phyloP scores from a whole-genome alignment of 352 stramenopile species.

The Phytophthora fragariae region DNA sequence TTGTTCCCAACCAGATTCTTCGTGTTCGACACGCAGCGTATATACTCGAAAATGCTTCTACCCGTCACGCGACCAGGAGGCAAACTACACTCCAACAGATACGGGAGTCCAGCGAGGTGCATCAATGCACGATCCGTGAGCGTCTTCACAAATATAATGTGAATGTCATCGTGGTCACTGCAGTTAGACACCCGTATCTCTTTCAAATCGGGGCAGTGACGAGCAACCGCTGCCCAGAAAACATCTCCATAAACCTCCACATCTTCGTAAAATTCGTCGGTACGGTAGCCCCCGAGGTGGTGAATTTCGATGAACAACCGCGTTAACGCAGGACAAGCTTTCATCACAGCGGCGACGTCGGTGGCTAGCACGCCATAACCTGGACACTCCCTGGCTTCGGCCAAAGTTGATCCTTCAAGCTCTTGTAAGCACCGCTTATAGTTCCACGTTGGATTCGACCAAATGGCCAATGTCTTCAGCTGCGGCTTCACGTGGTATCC shows the following conservation, averaged over 20 bases:
- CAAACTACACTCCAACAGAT: not conserved
- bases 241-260: slow-evolving; percentile 8
- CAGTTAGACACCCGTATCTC: not conserved
- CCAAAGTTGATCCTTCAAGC: not conserved
- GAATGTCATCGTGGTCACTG: not conserved
- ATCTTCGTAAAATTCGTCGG: not conserved
- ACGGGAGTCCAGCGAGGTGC: not conserved
- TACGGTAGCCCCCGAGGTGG: not conserved
- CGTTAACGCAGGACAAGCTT: not conserved
- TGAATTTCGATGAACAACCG: not conserved
- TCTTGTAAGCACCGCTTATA: not conserved
- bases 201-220: not conserved
- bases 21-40: not conserved
- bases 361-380: not conserved
- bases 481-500: slow-evolving; percentile 3
- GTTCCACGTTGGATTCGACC: slow-evolving; percentile 2
- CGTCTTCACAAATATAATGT: not conserved
- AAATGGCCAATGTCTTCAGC: not conserved
- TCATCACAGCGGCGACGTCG: not conserved
- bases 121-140: not conserved
- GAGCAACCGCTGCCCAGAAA: slow-evolving; percentile 10
- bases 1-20: not conserved
- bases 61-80: slow-evolving; percentile 4
- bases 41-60: not conserved
- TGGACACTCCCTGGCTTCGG: not conserved